Evolutionary conservation across 2,329 filamentous ascomycete species (phyloP).

Genomic region (Talaromyces verruculosus): DNA sequence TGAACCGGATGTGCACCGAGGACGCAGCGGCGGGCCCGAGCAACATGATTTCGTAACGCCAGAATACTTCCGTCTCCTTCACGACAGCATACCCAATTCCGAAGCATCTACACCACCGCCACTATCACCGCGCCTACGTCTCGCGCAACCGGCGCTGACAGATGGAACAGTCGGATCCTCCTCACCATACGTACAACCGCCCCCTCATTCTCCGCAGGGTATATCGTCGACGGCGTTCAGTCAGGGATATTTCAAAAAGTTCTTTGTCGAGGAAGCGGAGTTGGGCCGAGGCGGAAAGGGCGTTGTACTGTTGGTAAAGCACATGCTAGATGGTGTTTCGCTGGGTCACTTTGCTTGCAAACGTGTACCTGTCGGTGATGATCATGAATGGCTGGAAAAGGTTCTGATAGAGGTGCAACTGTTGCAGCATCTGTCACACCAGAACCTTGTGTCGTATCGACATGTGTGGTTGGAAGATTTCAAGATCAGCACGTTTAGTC

Average conservation of each 20-base stretch:
- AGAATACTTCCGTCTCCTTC: constrained; percentile 93
- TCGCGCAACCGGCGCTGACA: constrained; percentile 49
- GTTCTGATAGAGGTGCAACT: constrained; percentile 91
- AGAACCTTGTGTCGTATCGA: constrained; percentile 92
- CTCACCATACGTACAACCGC: constrained; percentile 27
- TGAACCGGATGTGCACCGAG: constrained; percentile 34
- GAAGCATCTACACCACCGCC: constrained; percentile 47
- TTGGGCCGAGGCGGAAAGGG: constrained; percentile 90
- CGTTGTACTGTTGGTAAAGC: constrained; percentile 88
- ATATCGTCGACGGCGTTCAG: constrained; percentile 88
- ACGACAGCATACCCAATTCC: constrained; percentile 55
- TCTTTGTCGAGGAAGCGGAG: constrained; percentile 85
- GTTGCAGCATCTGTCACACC: constrained; percentile 85
- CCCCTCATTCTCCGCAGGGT: constrained; percentile 59
- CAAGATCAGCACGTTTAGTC: constrained; percentile 79
- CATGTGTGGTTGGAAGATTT: constrained; percentile 96
- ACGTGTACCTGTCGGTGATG: constrained; percentile 89
- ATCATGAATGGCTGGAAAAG: constrained; percentile 94
- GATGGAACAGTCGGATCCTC: constrained; percentile 25
- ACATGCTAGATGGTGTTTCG: constrained; percentile 84
- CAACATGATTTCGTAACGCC: constrained; percentile 77
- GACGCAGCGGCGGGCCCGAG: constrained; percentile 28
- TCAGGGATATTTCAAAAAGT: constrained; percentile 86
- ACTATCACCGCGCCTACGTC: constrained; percentile 50
- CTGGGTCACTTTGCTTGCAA: constrained; percentile 95